Base-by-base conservation (phyloP, 2,329 filamentous ascomycete genomes). In the Cercospora nicotianae region DNA sequence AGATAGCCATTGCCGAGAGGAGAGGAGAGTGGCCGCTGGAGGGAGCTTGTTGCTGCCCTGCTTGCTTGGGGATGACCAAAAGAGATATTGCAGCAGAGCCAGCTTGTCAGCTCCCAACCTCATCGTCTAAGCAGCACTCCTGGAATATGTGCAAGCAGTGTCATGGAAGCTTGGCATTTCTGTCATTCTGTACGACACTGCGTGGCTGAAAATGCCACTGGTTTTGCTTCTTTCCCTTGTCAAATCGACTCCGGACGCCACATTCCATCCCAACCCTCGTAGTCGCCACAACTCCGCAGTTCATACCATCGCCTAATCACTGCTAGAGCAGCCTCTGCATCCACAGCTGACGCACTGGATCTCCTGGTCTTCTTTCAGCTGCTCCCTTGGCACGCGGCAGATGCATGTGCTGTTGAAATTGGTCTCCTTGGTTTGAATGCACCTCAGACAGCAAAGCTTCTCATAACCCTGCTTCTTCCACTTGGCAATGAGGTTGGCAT, bases 391-490 rank as follows among this genome's bases (percentile, higher is more conserved):
- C 61, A 99, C 94, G 62, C 95, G 91, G 80, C 95, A 99, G 76
- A 99, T 95, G 79, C 95, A 99, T 0, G 94, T 99, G 72, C 92
- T 91, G 80, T 94, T 95, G 84, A 98, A 99, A 81, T 99, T 99
- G 31, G 95, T 99, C 84, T 99, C 95, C 81, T 98, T 98, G n/a
- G 95, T 97, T 81, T 99, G 95, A 66, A 99, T 94, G 80, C 95
- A 99, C 70, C 94, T 89, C 65, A 97, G 84, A 80, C 95, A 99
- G 81, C 95, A 99, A 53, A 99, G 83, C 89, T 98, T 97, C 81
- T 99, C 95, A 77, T 99, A 99, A 16, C 95, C 95, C 77, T 96
- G 91, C 84, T 99, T 99, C 88, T 99, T 99, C 95, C 95, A 99
- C 83, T 99, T 99, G 13, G 95, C 95, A 77, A 99, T 98, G 77